phyloP scores from a whole-genome alignment of 2,329 filamentous ascomycete genomes.

The Calonectria multiphialidica region DNA sequence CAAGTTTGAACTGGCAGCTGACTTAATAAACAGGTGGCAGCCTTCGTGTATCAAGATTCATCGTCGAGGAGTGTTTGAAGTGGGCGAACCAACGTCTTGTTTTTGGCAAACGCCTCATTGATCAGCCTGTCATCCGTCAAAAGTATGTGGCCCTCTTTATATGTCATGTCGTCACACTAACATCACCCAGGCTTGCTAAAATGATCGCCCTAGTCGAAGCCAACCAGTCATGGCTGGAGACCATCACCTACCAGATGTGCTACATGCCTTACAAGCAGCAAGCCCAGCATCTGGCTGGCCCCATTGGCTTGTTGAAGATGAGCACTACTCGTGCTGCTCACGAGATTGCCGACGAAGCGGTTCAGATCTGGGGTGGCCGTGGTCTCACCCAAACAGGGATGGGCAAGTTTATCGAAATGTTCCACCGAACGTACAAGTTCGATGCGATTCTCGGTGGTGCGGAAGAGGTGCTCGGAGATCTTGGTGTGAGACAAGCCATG shows the following conservation, averaged over 20 bases:
- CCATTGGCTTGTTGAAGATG: conserved; percentile 86
- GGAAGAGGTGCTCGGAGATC: conserved; percentile 84
- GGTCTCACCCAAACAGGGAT: conserved; percentile 86
- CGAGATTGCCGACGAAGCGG: conserved; percentile 85
- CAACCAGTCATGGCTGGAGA: conserved; percentile 89
- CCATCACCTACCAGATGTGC: conserved; percentile 89
- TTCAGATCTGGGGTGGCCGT: conserved; percentile 88
- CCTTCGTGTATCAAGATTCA: conserved; percentile 73
- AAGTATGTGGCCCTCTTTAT: conserved; percentile 64
- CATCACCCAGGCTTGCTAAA: conserved; percentile 73
- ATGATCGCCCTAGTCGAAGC: conserved; percentile 88
- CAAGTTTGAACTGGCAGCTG: not conserved
- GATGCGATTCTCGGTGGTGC: conserved; percentile 83
- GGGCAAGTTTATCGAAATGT: conserved; percentile 86
- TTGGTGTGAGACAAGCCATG: conserved; percentile 87
- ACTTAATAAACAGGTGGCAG: conserved; percentile 59
- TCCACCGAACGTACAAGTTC: conserved; percentile 87
- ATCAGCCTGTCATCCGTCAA: conserved; percentile 85
- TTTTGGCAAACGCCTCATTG: conserved; percentile 84
- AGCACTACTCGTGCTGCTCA: conserved; percentile 81
- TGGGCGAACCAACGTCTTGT: conserved; percentile 91
- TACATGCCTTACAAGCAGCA: conserved; percentile 86
- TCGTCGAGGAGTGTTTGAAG: conserved; percentile 87
- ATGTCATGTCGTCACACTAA: conserved; percentile 13
- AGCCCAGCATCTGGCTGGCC: conserved; percentile 79